Percentiles rank a stretch among this genome's conserved stretches.
These are phyloP conservation scores for Paramarasmius palmivorus DNA, from an alignment of 1,284 basidiomycete genomes.

Conservation along the genomic window DNA sequence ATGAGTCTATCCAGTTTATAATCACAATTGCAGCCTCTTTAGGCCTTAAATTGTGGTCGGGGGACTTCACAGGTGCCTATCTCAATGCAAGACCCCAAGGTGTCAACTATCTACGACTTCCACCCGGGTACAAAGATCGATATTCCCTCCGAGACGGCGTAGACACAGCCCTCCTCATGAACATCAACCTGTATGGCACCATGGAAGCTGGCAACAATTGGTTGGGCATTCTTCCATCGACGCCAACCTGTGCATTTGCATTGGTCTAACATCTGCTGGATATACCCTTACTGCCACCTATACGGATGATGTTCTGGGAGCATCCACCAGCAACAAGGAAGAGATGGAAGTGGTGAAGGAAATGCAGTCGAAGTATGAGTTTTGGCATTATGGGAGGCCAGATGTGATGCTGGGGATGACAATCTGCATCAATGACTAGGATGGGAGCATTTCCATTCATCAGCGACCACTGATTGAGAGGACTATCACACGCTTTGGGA, in stretches of 20 bases:
- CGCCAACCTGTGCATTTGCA: constrained; percentile 4
- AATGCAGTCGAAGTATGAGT: background rate
- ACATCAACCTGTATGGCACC: constrained; percentile 8
- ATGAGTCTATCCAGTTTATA: constrained; percentile 3
- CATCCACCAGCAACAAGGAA: background rate
- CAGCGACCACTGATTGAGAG: background rate
- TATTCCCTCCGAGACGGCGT: background rate
- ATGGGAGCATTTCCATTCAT: background rate
- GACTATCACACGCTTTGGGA: background rate
- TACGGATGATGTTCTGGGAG: constrained; percentile 8
- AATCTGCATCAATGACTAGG: background rate
- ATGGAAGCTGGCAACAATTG: constrained; percentile 10
- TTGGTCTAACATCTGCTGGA: background rate
- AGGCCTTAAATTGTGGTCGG: background rate
- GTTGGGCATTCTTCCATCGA: background rate
- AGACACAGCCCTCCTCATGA: background rate
- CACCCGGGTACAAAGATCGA: background rate
- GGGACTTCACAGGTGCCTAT: constrained; percentile 7
- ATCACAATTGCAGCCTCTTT: background rate
- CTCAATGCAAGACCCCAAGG: background rate
- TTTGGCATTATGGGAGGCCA: background rate
- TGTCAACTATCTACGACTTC: constrained; percentile 6
- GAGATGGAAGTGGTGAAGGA: background rate
- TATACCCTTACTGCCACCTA: constrained; percentile 9
- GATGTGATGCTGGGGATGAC: constrained; percentile 2